Evolutionary conservation across 1,139 yeast species (phyloP).

Genomic region (Blastobotrys persicus): DNA sequence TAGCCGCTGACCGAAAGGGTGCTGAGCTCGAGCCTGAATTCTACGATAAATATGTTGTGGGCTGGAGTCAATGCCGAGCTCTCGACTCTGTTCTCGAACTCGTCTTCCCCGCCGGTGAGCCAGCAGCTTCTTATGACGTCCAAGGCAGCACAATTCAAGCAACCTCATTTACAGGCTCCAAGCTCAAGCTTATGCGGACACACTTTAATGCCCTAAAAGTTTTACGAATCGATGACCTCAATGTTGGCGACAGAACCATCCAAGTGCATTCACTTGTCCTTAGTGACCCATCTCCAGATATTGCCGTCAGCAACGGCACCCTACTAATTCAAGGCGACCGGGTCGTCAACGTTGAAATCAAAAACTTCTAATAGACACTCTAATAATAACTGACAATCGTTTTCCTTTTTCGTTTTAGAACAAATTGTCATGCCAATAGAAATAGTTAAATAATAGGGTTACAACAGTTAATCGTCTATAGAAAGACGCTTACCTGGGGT

Average conservation of each 20-base stretch:
- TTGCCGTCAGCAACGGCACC: conserved; percentile 11
- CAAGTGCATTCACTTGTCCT: background rate
- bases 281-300: conserved; percentile 7
- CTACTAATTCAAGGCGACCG: conserved; percentile 10
- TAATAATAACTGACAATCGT: too few relatives aligned
- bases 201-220: conserved; percentile 1
- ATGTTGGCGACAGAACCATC: conserved; percentile 11
- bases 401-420: too few relatives aligned
- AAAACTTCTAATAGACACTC: background rate
- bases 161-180: conserved; percentile 3
- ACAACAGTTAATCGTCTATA: conserved; percentile 25
- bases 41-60: conserved; percentile 18
- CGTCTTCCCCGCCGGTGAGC: conserved; percentile 1
- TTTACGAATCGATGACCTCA: conserved; percentile 12
- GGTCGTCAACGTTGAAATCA: conserved; percentile 5
- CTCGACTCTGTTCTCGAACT: conserved; percentile 1
- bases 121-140: background rate
- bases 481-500: conserved; percentile 29
- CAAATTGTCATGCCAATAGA: too few relatives aligned
- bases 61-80: conserved; percentile 3
- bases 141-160: background rate
- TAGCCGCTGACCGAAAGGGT: conserved; percentile 14
- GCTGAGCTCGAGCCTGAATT: conserved; percentile 22
- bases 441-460: too few relatives aligned
- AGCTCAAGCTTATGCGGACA: background rate